These are phyloP conservation scores for Chalciporus sphaerocephalus DNA, from an alignment of 768 basidiomycete genomes.

Conservation along the genomic window DNA sequence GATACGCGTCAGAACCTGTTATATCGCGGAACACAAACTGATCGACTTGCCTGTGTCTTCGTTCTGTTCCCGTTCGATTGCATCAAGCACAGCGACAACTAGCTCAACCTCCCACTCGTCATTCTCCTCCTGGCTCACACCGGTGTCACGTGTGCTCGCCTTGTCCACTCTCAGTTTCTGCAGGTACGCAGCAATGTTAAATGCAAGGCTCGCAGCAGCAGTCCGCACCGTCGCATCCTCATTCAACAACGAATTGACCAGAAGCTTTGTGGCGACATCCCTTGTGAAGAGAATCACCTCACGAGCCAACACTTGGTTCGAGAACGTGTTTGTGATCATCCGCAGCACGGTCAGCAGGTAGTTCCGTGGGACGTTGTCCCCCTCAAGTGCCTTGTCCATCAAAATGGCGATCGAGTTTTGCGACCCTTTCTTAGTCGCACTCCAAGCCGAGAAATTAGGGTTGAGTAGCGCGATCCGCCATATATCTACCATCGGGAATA, in stretches of 20 bases:
- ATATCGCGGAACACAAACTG: neutral
- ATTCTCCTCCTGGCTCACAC: slow-evolving; percentile 46
- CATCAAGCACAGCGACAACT: slow-evolving; percentile 77
- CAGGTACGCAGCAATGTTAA: slow-evolving; percentile 65
- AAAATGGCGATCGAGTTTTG: slow-evolving; percentile 44
- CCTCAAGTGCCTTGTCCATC: slow-evolving; percentile 42
- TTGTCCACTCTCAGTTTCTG: slow-evolving; percentile 57
- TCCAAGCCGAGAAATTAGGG: slow-evolving; percentile 50
- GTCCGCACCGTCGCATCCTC: slow-evolving; percentile 63
- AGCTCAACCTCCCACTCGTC: slow-evolving; percentile 88
- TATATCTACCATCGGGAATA: slow-evolving; percentile 82
- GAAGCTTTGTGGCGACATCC: slow-evolving; percentile 43
- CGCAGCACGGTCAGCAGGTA: slow-evolving; percentile 64
- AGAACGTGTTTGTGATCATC: slow-evolving; percentile 65
- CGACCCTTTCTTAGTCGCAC: slow-evolving; percentile 28
- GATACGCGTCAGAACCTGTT: slow-evolving; percentile 1
- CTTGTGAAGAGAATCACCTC: slow-evolving; percentile 38
- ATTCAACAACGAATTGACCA: slow-evolving; percentile 68
- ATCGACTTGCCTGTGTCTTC: slow-evolving; percentile 73
- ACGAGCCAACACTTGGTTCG: slow-evolving; percentile 36
- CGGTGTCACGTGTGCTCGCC: slow-evolving; percentile 28
- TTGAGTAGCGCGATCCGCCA: slow-evolving; percentile 78
- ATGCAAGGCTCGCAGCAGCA: slow-evolving; percentile 78
- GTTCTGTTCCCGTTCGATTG: slow-evolving; percentile 61
- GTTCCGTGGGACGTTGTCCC: slow-evolving; percentile 40